A percentile compares a stretch with the other conserved stretches of the same genome.
These are phyloP conservation scores for Pseudoturritis turrita DNA, from an alignment of 345 rosid species.

Conservation along the genomic window DNA sequence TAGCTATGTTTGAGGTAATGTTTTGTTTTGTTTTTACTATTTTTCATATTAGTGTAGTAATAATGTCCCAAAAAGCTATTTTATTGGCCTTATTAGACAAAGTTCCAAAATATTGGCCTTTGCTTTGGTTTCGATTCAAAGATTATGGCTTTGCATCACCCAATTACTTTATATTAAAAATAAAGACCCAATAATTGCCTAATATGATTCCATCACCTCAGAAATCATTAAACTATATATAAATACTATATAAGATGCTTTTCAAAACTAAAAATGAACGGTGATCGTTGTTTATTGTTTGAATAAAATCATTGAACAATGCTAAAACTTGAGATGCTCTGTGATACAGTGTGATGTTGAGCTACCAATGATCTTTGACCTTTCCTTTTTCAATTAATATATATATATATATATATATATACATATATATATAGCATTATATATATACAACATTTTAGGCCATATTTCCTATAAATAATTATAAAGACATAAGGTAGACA, in stretches of 20 bases:
- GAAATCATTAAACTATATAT: conserved; percentile 4
- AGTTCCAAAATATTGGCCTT: conserved; percentile 9
- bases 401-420: background rate
- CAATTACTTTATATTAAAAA: background rate
- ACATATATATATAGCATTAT: background rate
- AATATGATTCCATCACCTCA: conserved; percentile 8
- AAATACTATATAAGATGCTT: conserved; percentile 9
- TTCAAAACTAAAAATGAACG: background rate
- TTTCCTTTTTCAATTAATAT: conserved; percentile 6
- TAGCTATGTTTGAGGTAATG: background rate
- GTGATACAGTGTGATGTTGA: conserved; percentile 27
- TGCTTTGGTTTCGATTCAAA: conserved; percentile 31
- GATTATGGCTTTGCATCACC: conserved; percentile 18
- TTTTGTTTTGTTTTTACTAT: background rate
- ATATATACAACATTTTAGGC: background rate
- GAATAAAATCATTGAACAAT: conserved; percentile 11
- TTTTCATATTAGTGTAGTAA: background rate
- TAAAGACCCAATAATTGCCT: conserved; percentile 21
- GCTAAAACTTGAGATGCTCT: conserved; percentile 8
- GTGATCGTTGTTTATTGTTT: background rate
- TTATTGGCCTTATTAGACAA: background rate
- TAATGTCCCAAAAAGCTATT: background rate
- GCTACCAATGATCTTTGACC: conserved; percentile 18
- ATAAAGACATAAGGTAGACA: background rate
- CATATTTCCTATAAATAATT: background rate